Evolutionary conservation across 495 filamentous ascomycete genomes (phyloP), one percentile per base, ranked within the genome.

Genomic region (Aspergillus diversus): DNA sequence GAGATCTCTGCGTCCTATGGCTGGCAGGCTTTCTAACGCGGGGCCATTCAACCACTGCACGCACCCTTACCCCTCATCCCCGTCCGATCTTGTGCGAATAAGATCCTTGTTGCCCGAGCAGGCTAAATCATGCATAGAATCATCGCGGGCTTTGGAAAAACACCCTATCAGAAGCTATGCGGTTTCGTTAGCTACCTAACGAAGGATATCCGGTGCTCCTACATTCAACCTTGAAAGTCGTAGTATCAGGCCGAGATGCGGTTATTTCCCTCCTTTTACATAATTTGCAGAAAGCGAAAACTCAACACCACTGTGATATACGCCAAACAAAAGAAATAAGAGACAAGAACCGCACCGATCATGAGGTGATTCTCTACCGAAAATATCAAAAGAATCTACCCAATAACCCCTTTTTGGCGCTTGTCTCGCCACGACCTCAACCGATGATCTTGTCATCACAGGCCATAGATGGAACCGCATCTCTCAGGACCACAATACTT

Each of bases 371-470:
- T 16, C 35, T 32, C 43, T 7, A 12, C 55, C 12, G 13, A 27
- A 46, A 21, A 16, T 3, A 42, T 4, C 13, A 15, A 8, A 42
- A 48, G 21, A 50, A 50, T 31, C 4, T 43, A 43, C 8, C 39
- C 39, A 39, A 39, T 39, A 1, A n/a, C 12, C 27, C n/a, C 33
- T 56, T 60, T 60, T 61, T 21, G 37, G 59, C 32, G 59, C 59
- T 55, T 49, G 50, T 49, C 39, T 55, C 59, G 59, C 50, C 31
- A 43, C 34, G 1, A 21, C 27, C 7, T 50, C 27, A 9, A 50
- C 47, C 7, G 11, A 17, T 27, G 27, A 7, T 27, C 9, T 17
- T 17, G n/a, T n/a, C 21, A 11, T 17, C 11, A 50, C 27, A 5
- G 47, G 47, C 47, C 47, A 4, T 11, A 50, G 27, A 5, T 17